Evolutionary conservation across 2,329 filamentous ascomycete species (phyloP), one percentile per base, ranked within the genome.

Genomic region (Botrytis squamosa): DNA sequence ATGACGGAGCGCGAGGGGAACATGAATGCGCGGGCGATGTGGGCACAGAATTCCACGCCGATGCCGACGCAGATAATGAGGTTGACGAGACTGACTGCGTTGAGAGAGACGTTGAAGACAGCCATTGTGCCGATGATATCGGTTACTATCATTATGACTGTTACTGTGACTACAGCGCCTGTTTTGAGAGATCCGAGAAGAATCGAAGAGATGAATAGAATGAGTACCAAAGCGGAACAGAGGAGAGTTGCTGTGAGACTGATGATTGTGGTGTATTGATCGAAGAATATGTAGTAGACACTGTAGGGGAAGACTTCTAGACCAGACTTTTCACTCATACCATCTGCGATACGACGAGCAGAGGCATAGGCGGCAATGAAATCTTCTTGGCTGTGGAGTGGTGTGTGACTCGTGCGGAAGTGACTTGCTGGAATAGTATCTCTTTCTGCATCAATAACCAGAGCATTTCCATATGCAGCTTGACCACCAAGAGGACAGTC

Each of bases 231-330:
- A 0, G 94, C 95, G 5, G 93, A 92, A 59, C 92, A 92, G 44
- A 99, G 88, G 1, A 99, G 88, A 0, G 91, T 89, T 0, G 88
- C 91, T 0, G 95, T 95, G 6, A 98, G 87, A 18, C 88, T 87
- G 33, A 97, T 90, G 75, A 99, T 98, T 74, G 89, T 89, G 9
- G 93, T 88, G 81, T 99, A 99, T 82, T 98, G 96, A 81, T 99
- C 96, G 82, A 99, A 99, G 88, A 98, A 99, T 82, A 99, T 95
- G 85, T 99, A 99, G 82, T 97, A 97, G 75, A 98, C 91, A 78
- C 93, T 97, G 85, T 99, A 99, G 0, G 96, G 94, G 86, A 99
- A 99, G 4, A 99, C 91, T 38, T 96, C 91, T 36, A 93, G 89
- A 8, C 90, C 88, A 7, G 94, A 95, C 70, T 88, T 86, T 71